These are phyloP conservation scores for Eutrema salsugineum DNA, from an alignment of 441 rosid genomes.

Conservation along the genomic window DNA sequence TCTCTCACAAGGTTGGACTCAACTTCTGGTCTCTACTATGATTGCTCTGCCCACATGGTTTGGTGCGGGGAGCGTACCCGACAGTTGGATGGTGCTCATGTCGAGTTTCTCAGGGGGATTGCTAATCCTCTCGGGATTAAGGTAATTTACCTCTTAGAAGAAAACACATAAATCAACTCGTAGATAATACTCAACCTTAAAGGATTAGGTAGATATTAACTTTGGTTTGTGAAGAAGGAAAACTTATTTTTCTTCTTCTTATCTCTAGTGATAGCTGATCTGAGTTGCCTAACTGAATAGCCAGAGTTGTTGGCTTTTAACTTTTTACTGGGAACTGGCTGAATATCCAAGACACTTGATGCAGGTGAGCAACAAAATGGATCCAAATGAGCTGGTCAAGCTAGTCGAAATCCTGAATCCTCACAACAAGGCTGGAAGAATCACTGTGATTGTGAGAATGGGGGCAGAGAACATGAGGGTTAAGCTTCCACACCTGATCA, in stretches of 20 bases:
- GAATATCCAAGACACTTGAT: conserved; percentile 24
- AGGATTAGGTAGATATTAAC: background rate
- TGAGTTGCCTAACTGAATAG: background rate
- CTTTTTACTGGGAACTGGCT: background rate
- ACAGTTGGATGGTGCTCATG: conserved; percentile 83
- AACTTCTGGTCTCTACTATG: conserved; percentile 80
- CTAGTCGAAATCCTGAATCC: conserved; percentile 74
- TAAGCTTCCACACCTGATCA: conserved; percentile 72
- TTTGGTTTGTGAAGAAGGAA: background rate
- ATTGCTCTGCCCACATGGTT: conserved; percentile 87
- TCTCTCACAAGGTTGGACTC: conserved; percentile 81
- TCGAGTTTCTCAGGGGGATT: conserved; percentile 80
- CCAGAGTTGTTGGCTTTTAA: background rate
- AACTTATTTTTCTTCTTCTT: too few relatives aligned
- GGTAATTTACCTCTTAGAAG: conserved; percentile 33
- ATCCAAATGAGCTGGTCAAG: conserved; percentile 76
- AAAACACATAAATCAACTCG: background rate
- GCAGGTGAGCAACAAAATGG: conserved; percentile 90
- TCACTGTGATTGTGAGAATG: conserved; percentile 73
- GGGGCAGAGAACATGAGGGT: conserved; percentile 94
- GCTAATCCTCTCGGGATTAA: conserved; percentile 84
- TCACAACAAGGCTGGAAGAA: conserved; percentile 70
- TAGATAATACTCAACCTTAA: background rate
- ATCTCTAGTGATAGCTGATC: too few relatives aligned
- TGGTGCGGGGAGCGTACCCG: conserved; percentile 92